Base-by-base conservation (phyloP, 2,329 filamentous ascomycete species). In the Nakataea oryzae region DNA sequence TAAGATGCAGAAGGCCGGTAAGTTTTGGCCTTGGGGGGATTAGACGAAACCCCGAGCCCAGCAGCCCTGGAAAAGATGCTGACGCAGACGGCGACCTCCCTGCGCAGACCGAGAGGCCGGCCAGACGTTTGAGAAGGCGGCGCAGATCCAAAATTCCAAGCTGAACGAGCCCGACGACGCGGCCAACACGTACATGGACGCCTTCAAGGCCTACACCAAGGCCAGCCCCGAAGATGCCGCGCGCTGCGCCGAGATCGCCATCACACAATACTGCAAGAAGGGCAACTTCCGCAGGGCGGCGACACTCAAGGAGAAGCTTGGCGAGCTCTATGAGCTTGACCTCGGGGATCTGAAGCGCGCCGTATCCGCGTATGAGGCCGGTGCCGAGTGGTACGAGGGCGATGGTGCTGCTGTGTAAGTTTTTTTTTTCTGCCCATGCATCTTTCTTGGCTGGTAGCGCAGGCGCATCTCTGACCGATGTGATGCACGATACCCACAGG, bases 191-290 rank as follows among this genome's bases (percentile, higher is more conserved):
- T 79, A 92, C 64, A 85, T 88, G 70, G 93, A 97, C 74, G 95
- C 95, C 61, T 97, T 93, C 83, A 97, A 97, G 80, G 89, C 91
- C 64, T 97, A 97, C 78, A 85, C 88, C 70, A 96, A 92, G 76
- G 86, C 89, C 61, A 86, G 90, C 69, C 92, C 92, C 26, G 82
- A 91, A 71, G 88, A 93, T 70, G 93, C 93, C 21, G 90, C 89
- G 56, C 81, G 90, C 65, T 92, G 90, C 70, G 79, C 97, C 62
- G 85, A 91, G 66, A 78, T 86, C 66, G 89, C 92, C 54, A 91
- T 97, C 72, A 81, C 86, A 63, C 90, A 95, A 73, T 97, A 96
- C 76, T 93, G 91, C 68, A 78, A 85, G 68, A 93, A 92, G 76
- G 93, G 93, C 65, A 96, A 96, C 75, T 93, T 96, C 76, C 84